These are phyloP conservation scores for Zygnema circumcarinatum DNA, from an alignment of 139 green algal species.

Conservation along the genomic window DNA sequence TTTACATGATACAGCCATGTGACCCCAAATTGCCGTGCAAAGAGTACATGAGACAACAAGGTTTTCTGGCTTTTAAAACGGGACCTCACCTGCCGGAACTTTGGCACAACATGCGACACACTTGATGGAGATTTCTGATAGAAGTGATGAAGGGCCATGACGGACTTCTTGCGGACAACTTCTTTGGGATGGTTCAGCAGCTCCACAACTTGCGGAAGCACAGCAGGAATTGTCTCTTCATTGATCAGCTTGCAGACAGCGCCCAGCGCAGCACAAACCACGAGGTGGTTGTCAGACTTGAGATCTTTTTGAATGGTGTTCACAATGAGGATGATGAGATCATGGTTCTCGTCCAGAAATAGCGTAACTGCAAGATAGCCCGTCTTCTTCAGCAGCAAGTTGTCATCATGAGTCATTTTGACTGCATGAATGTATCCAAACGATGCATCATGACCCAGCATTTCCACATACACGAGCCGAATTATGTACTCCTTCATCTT, in stretches of 20 bases:
- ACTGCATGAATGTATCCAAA: conserved; percentile 90
- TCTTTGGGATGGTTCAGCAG: conserved; percentile 81
- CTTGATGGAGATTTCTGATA: conserved; percentile 69
- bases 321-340: conserved; percentile 93
- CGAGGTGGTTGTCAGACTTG: conserved; percentile 90
- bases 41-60: too few species aligned
- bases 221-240: conserved; percentile 85
- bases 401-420: conserved; percentile 71
- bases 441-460: conserved; percentile 94
- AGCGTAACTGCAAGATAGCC: conserved; percentile 91
- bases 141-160: conserved; percentile 89
- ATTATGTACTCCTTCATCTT: conserved; percentile 89
- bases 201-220: conserved; percentile 74
- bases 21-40: too few species aligned
- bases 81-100: conserved; percentile 64
- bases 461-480: conserved; percentile 95
- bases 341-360: conserved; percentile 88
- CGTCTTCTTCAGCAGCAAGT: conserved; percentile 54
- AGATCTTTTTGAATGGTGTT: conserved; percentile 95
- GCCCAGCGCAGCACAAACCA: conserved; percentile 74
- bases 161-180: conserved; percentile 92
- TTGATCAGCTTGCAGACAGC: conserved; percentile 78
- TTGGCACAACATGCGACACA: conserved; percentile 73
- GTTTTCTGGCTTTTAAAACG: too few species aligned
- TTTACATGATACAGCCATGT: too few species aligned